phyloP scores from a whole-genome alignment of 2,329 filamentous ascomycete genomes.

The Ophiostoma perfectum region DNA sequence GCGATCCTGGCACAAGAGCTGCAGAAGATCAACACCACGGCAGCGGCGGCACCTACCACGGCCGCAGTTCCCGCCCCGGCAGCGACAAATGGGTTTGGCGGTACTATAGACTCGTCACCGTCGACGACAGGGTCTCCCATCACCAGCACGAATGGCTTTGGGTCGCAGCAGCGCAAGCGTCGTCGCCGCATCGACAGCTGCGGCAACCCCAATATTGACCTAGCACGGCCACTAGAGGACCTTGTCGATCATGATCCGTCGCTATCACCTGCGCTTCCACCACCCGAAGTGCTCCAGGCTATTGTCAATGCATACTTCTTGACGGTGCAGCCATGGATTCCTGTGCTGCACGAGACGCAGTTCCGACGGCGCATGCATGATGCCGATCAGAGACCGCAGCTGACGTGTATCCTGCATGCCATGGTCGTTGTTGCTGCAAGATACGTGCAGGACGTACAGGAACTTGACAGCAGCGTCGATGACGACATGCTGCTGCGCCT shows the following conservation, averaged over 20 bases:
- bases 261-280: conserved; percentile 14
- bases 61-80: neutral
- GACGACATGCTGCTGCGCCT: conserved; percentile 26
- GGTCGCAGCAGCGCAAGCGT: conserved; percentile 18
- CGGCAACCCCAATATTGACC: conserved; percentile 22
- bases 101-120: neutral
- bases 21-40: conserved; percentile 18
- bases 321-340: conserved; percentile 36
- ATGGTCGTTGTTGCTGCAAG: conserved; percentile 30
- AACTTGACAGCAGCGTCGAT: conserved; percentile 25
- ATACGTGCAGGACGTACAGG: neutral
- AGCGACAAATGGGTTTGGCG: neutral
- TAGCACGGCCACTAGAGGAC: conserved; percentile 13
- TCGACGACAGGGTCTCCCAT: neutral
- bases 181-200: conserved; percentile 23
- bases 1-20: conserved; percentile 22
- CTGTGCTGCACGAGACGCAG: conserved; percentile 34
- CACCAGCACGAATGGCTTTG: neutral
- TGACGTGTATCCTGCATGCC: conserved; percentile 34
- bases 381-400: conserved; percentile 26
- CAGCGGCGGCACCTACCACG: neutral
- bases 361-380: conserved; percentile 32
- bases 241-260: conserved; percentile 10
- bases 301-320: conserved; percentile 33
- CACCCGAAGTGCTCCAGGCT: conserved; percentile 26